These are phyloP conservation scores for Myxozyma vanderwaltii DNA, from an alignment of 805 yeast species.

Conservation along the genomic window DNA sequence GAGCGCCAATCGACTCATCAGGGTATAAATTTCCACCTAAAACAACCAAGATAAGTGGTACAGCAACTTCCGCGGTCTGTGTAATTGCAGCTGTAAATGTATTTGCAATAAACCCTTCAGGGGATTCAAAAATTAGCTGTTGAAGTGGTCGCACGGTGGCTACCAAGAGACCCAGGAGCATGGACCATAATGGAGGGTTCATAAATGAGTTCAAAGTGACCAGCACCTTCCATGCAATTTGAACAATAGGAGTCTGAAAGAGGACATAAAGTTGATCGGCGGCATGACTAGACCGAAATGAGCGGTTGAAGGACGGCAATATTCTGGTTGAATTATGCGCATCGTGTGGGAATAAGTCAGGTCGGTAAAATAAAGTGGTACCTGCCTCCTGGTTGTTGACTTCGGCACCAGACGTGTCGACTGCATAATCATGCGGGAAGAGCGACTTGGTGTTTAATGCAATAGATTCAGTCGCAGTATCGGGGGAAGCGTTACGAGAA, in stretches of 20 bases:
- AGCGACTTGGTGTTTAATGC: conserved; percentile 23
- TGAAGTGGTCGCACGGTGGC: conserved; percentile 58
- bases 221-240: neutral
- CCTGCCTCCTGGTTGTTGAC: neutral
- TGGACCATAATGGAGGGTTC: conserved; percentile 69
- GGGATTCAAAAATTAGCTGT: conserved; percentile 48
- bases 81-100: conserved; percentile 57
- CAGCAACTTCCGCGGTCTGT: conserved; percentile 60
- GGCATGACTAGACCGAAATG: neutral
- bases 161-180: conserved; percentile 60
- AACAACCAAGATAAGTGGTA: conserved; percentile 62
- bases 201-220: conserved; percentile 46
- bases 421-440: conserved; percentile 22
- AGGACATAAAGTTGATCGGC: neutral
- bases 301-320: conserved; percentile 21
- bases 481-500: conserved; percentile 14
- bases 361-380: neutral
- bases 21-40: conserved; percentile 64
- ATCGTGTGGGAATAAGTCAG: neutral
- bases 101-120: conserved; percentile 50
- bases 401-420: neutral
- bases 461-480: conserved; percentile 16
- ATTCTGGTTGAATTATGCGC: neutral
- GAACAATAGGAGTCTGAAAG: neutral
- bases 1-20: conserved; percentile 49